phyloP scores from a whole-genome alignment of 2,329 filamentous ascomycete species.

The Sclerotinia sclerotiorum region DNA sequence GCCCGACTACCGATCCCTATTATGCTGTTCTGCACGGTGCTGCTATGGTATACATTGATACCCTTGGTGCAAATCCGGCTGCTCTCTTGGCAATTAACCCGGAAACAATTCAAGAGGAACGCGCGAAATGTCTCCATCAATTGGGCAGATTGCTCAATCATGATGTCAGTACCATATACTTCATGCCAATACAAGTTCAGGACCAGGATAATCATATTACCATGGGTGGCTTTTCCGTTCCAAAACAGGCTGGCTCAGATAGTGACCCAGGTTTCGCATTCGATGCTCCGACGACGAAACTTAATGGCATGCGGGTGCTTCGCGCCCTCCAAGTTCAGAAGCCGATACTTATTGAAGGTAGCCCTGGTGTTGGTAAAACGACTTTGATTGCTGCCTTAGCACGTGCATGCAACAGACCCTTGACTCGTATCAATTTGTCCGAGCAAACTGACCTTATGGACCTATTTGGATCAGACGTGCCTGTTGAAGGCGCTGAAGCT shows the following conservation, averaged over 20 bases:
- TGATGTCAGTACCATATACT: constrained; percentile 67
- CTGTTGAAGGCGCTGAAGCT: constrained; percentile 85
- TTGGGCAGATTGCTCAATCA: constrained; percentile 64
- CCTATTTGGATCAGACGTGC: constrained; percentile 93
- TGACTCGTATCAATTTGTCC: constrained; percentile 94
- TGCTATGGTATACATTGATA: constrained; percentile 93
- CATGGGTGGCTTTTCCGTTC: constrained; percentile 74
- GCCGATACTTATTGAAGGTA: constrained; percentile 91
- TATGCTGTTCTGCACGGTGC: constrained; percentile 76
- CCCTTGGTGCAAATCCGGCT: constrained; percentile 90
- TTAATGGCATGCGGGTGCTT: constrained; percentile 87
- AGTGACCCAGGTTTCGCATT: constrained; percentile 70
- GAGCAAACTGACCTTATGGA: constrained; percentile 98
- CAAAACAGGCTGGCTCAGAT: constrained; percentile 50
- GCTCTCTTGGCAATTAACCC: constrained; percentile 75
- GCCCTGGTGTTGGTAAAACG: constrained; percentile 97
- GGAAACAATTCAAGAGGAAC: constrained; percentile 68
- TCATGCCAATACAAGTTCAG: constrained; percentile 57
- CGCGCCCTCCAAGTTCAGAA: constrained; percentile 86
- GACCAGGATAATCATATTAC: constrained; percentile 55
- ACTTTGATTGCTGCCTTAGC: constrained; percentile 86
- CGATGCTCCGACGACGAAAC: constrained; percentile 82
- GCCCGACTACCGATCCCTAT: constrained; percentile 44
- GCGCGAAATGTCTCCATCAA: constrained; percentile 69
- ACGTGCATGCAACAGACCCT: constrained; percentile 71